phyloP scores from a whole-genome alignment of 768 basidiomycete species.

The Leccinum rimulosum region DNA sequence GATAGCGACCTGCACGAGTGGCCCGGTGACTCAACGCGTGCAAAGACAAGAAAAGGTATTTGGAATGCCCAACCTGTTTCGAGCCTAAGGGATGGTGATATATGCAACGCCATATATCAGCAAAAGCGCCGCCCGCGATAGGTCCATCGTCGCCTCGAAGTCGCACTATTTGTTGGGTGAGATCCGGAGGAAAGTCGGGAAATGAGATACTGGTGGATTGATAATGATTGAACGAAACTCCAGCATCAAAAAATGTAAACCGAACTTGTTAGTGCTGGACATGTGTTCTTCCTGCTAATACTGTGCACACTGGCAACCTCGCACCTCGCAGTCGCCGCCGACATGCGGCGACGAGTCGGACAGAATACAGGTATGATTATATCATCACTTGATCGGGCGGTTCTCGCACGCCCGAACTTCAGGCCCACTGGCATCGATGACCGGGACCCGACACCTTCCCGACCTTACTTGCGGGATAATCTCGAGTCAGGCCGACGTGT shows the following conservation, averaged over 20 bases:
- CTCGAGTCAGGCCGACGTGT: neutral
- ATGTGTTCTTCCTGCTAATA: neutral
- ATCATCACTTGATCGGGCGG: too few relatives aligned
- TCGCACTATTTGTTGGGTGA: conserved; percentile 10
- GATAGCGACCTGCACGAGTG: conserved; percentile 10
- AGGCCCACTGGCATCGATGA: too few relatives aligned
- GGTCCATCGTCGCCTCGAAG: neutral
- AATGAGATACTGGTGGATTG: conserved; percentile 9
- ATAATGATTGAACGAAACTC: neutral
- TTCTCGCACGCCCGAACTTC: too few relatives aligned
- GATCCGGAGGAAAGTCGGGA: conserved; percentile 13
- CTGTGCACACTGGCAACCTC: neutral
- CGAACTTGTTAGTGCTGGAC: conserved; percentile 5
- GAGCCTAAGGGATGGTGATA: conserved; percentile 2
- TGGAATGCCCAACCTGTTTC: neutral
- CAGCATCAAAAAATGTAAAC: neutral
- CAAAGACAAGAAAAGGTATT: neutral
- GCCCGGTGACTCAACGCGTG: neutral
- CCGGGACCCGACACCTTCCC: neutral
- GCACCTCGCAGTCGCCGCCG: too few relatives aligned
- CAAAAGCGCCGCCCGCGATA: conserved; percentile 4
- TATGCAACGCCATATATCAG: conserved; percentile 11
- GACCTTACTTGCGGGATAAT: conserved; percentile 1
- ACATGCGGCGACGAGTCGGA: too few relatives aligned
- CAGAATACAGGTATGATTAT: too few relatives aligned